Percentiles rank a stretch among this genome's conserved stretches.
phyloP scores from a whole-genome alignment of 306 rosid species.

The Gastrolobium bilobum region DNA sequence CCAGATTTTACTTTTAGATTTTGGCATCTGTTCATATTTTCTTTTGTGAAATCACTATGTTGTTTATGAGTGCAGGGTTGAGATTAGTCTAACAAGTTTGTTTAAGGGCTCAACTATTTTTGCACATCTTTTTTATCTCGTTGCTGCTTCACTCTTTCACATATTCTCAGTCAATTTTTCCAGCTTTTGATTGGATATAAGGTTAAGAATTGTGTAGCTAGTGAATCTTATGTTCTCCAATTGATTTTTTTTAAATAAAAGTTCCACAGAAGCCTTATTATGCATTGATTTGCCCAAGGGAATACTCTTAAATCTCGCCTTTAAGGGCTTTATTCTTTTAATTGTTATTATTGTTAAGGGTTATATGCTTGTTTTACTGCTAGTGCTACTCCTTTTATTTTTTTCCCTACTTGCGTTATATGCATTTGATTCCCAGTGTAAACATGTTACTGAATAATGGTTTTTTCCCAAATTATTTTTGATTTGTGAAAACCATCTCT shows the following conservation, averaged over 20 bases:
- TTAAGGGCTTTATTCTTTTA: no score
- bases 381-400: background rate
- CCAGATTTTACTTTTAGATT: background rate
- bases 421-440: background rate
- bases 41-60: background rate
- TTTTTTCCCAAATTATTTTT: background rate
- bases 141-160: background rate
- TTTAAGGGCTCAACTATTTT: background rate
- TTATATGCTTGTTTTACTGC: background rate
- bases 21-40: background rate
- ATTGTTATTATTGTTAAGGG: no score
- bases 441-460: background rate
- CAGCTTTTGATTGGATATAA: background rate
- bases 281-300: no score
- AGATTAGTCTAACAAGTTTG: background rate
- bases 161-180: background rate
- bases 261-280: background rate
- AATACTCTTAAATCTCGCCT: no score
- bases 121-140: background rate
- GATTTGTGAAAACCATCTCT: background rate
- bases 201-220: background rate
- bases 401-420: background rate
- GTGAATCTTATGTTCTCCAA: background rate
- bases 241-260: background rate
- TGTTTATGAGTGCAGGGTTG: background rate